Percentiles rank a stretch among this genome's conserved stretches.
Conservation (phyloP, 768 basidiomycete genomes). For the Pholiota conissans region DNA sequence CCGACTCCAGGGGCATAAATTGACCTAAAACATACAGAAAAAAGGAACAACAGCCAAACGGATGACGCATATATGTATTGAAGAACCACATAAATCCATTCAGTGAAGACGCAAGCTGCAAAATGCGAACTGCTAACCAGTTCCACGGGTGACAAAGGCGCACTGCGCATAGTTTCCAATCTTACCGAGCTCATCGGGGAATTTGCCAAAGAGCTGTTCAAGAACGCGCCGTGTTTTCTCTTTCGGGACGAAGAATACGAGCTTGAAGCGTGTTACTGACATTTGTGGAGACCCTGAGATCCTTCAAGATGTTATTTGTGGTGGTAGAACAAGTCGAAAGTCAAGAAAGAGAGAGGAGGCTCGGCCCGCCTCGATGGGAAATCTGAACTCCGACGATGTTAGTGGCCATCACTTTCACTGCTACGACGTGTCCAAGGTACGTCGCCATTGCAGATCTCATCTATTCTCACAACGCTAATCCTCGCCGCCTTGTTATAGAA, state of each 20-base stretch:
- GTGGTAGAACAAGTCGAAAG: background rate
- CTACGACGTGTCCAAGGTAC: constrained; percentile 22
- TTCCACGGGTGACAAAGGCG: constrained; percentile 56
- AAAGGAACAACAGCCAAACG: background rate
- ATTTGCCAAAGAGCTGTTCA: constrained; percentile 45
- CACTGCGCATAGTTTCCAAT: constrained; percentile 53
- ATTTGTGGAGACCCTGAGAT: constrained; percentile 7
- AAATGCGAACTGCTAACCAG: constrained; percentile 39
- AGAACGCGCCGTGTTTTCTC: constrained; percentile 39
- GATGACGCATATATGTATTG: background rate
- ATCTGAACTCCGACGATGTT: constrained; percentile 23
- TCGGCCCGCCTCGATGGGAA: background rate
- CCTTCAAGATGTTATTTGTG: background rate
- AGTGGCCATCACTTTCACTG: background rate
- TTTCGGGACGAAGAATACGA: constrained; percentile 53
- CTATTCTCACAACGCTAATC: background rate
- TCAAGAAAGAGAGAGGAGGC: background rate
- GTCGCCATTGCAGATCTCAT: background rate
- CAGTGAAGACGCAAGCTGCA: background rate
- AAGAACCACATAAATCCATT: background rate
- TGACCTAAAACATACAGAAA: constrained; percentile 35
- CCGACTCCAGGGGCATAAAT: constrained; percentile 39
- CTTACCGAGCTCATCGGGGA: constrained; percentile 45
- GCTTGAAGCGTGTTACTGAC: constrained; percentile 42
- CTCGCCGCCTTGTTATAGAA: constrained; percentile 7